Conservation (phyloP, 2,329 filamentous ascomycete genomes). For the Alternaria arborescens region DNA sequence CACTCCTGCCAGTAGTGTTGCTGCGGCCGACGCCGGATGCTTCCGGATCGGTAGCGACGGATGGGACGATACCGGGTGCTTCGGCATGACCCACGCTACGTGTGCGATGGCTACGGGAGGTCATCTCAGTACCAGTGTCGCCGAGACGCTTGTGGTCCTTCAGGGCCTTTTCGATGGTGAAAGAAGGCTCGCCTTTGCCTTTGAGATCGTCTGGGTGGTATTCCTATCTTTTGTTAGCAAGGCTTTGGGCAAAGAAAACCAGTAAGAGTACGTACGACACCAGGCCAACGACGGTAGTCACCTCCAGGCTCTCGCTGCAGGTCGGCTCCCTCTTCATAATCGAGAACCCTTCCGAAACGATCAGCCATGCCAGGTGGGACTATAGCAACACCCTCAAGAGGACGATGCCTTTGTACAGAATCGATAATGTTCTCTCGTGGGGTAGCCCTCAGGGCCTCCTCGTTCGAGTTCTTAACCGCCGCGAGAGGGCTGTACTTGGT, state of each 20-base stretch:
- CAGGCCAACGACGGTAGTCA: constrained; percentile 79
- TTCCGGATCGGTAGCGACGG: constrained; percentile 43
- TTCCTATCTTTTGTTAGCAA: constrained; percentile 45
- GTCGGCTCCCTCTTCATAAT: constrained; percentile 87
- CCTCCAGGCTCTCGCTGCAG: constrained; percentile 83
- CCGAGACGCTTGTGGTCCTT: constrained; percentile 65
- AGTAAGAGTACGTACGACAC: constrained; percentile 67
- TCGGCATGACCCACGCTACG: constrained; percentile 48
- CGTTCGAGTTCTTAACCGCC: constrained; percentile 76
- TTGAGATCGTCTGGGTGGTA: constrained; percentile 82
- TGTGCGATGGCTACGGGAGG: constrained; percentile 47
- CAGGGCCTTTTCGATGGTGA: constrained; percentile 71
- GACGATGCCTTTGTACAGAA: constrained; percentile 74
- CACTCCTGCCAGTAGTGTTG: constrained; percentile 49
- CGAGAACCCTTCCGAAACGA: constrained; percentile 72
- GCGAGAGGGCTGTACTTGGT: constrained; percentile 74
- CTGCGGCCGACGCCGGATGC: constrained; percentile 40
- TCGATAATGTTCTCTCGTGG: constrained; percentile 80
- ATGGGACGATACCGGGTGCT: constrained; percentile 28
- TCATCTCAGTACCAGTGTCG: constrained; percentile 56
- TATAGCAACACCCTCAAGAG: constrained; percentile 79
- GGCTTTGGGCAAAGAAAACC: background rate
- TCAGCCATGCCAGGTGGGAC: constrained; percentile 79
- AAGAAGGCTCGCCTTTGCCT: constrained; percentile 82
- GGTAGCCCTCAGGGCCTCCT: constrained; percentile 80